These are phyloP conservation scores for Lodderomyces elongisporus DNA, from an alignment of 1,139 yeast species.

Conservation along the genomic window DNA sequence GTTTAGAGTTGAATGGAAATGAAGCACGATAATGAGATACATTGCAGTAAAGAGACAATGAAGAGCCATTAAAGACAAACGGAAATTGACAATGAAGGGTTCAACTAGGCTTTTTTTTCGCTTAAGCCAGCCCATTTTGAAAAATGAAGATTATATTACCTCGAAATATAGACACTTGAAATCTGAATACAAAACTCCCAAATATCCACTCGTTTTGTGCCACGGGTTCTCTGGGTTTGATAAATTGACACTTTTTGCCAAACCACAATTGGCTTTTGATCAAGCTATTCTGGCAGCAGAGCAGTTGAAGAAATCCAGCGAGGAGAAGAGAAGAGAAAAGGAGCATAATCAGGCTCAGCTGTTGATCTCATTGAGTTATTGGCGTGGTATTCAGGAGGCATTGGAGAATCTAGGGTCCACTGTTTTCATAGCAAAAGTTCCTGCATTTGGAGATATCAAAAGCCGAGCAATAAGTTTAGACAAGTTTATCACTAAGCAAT, in stretches of 20 bases:
- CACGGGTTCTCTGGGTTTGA: constrained; percentile 87
- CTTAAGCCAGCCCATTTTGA: neutral
- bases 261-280: constrained; percentile 12
- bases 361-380: constrained; percentile 57
- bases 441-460: constrained; percentile 74
- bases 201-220: constrained; percentile 68
- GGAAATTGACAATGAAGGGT: too few relatives aligned
- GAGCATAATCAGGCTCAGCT: constrained; percentile 1
- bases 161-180: constrained; percentile 12
- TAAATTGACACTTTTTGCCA: constrained; percentile 46
- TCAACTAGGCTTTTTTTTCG: neutral
- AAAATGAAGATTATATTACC: neutral
- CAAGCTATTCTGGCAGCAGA: constrained; percentile 15
- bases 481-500: constrained; percentile 43
- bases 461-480: constrained; percentile 62
- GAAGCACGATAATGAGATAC: too few relatives aligned
- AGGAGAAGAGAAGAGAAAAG: constrained; percentile 1
- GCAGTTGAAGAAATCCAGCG: constrained; percentile 1
- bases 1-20: too few relatives aligned
- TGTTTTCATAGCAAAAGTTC: constrained; percentile 72
- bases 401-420: constrained; percentile 58
- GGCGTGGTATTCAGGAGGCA: constrained; percentile 72
- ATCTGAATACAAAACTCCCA: constrained; percentile 31
- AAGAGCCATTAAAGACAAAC: too few relatives aligned
- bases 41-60: too few relatives aligned